phyloP scores from a whole-genome alignment of 495 filamentous ascomycete species.

The Penicillium pulvis region DNA sequence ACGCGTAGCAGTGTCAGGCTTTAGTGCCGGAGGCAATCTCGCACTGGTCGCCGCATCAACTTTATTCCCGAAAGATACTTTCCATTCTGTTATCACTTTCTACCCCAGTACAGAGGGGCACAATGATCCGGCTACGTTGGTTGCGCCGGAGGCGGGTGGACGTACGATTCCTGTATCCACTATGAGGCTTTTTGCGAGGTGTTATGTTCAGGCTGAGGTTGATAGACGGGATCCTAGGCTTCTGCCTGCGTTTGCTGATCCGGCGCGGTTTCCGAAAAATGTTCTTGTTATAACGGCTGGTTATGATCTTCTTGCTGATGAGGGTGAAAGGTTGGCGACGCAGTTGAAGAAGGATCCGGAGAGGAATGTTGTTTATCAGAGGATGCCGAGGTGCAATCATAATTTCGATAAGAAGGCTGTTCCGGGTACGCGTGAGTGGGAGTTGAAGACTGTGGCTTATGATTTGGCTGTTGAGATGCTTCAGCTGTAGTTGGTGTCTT shows the following conservation, averaged over 20 bases:
- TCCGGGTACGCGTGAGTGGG: not conserved
- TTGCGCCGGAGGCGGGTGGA: constrained; percentile 8
- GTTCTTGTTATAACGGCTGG: constrained; percentile 8
- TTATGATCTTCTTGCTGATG: constrained; percentile 7
- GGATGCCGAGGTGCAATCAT: constrained; percentile 12
- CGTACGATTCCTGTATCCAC: constrained; percentile 2
- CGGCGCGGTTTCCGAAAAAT: not conserved
- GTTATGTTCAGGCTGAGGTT: constrained; percentile 3
- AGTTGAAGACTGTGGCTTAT: constrained; percentile 7
- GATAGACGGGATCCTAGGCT: constrained; percentile 7
- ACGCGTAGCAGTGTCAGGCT: constrained; percentile 31
- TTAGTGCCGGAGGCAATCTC: constrained; percentile 18
- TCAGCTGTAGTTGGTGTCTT: not conserved
- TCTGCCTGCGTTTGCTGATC: constrained; percentile 5
- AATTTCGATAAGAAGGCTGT: constrained; percentile 6
- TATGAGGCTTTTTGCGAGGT: constrained; percentile 1
- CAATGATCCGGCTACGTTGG: constrained; percentile 6
- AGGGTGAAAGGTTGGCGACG: constrained; percentile 8
- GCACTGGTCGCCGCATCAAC: constrained; percentile 5
- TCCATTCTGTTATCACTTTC: constrained; percentile 11
- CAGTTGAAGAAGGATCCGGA: not conserved
- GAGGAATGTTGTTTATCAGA: constrained; percentile 1
- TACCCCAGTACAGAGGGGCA: constrained; percentile 9
- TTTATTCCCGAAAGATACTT: constrained; percentile 1
- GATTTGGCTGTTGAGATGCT: constrained; percentile 13